Percentiles rank a stretch among this genome's conserved stretches.
Conservation (phyloP, 176 grass and related monocot species). For the Musa itinerans region DNA sequence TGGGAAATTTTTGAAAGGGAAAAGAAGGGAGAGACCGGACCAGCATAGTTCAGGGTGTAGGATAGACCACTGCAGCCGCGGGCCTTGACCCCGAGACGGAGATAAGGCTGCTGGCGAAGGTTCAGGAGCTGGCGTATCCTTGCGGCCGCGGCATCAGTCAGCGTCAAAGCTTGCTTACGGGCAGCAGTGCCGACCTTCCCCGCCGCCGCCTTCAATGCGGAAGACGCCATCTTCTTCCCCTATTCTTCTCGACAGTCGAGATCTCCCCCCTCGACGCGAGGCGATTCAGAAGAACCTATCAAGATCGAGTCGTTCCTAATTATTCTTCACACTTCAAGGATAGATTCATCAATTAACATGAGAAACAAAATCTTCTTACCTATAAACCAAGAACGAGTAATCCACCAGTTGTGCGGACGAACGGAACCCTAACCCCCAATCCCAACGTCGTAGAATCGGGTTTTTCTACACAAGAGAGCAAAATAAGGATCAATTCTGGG, state of each 20-base stretch:
- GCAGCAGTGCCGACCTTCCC: conserved; percentile 25
- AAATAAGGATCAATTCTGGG: too few species aligned
- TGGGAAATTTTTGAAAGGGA: too few species aligned
- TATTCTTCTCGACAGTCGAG: background rate
- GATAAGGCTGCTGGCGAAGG: conserved; percentile 52
- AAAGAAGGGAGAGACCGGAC: conserved; percentile 17
- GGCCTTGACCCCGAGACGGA: conserved; percentile 61
- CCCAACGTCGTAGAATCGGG: too few species aligned
- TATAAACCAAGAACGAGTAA: too few species aligned
- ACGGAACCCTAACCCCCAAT: too few species aligned
- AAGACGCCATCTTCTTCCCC: background rate
- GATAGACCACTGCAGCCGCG: conserved; percentile 88
- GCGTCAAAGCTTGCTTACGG: conserved; percentile 49
- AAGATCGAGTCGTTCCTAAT: background rate
- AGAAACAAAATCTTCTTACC: too few species aligned
- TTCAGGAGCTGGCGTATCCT: conserved; percentile 63
- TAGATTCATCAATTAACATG: too few species aligned
- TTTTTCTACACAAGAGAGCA: too few species aligned
- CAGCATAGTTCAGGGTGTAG: conserved; percentile 84
- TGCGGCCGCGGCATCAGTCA: conserved; percentile 47
- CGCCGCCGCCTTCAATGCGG: conserved; percentile 38
- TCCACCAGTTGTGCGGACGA: too few species aligned
- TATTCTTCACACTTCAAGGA: background rate
- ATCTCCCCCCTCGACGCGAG: background rate
- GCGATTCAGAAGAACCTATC: background rate